Evolutionary conservation across 345 rosid genomes (phyloP).

Genomic region (Boechera divaricarpa): DNA sequence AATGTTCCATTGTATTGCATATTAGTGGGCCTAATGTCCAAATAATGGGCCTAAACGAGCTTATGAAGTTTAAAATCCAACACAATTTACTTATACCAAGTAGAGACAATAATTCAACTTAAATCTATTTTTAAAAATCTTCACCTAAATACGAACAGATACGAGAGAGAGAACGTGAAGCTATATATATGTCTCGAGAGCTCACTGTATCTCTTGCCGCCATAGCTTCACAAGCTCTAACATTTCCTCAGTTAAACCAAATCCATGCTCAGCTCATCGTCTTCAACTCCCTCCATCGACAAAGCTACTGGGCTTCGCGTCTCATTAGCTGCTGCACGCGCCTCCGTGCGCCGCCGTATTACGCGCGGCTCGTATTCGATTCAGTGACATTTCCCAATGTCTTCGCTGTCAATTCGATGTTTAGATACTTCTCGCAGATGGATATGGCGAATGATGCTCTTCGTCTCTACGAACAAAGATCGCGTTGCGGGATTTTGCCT

Average conservation of each 20-base stretch:
- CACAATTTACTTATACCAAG: too few species aligned
- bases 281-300: conserved; percentile 45
- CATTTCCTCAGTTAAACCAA: conserved; percentile 40
- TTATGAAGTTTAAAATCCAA: neutral
- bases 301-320: conserved; percentile 43
- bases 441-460: conserved; percentile 38
- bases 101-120: neutral
- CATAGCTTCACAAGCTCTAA: conserved; percentile 26
- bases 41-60: neutral
- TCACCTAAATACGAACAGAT: neutral
- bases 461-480: conserved; percentile 38
- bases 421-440: conserved; percentile 40
- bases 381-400: conserved; percentile 34
- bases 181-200: conserved; percentile 37
- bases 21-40: neutral
- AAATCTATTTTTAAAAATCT: neutral
- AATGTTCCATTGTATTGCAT: too few species aligned
- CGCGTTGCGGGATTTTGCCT: conserved; percentile 20
- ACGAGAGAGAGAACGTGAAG: neutral
- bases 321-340: conserved; percentile 46
- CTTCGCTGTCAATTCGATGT: conserved; percentile 38
- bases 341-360: conserved; percentile 45
- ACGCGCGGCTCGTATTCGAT: conserved; percentile 34
- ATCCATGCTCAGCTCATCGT: conserved; percentile 50
- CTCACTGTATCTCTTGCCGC: conserved; percentile 33